Evolutionary conservation across 2,329 filamentous ascomycete species (phyloP).

Genomic region (Venturia nashicola): DNA sequence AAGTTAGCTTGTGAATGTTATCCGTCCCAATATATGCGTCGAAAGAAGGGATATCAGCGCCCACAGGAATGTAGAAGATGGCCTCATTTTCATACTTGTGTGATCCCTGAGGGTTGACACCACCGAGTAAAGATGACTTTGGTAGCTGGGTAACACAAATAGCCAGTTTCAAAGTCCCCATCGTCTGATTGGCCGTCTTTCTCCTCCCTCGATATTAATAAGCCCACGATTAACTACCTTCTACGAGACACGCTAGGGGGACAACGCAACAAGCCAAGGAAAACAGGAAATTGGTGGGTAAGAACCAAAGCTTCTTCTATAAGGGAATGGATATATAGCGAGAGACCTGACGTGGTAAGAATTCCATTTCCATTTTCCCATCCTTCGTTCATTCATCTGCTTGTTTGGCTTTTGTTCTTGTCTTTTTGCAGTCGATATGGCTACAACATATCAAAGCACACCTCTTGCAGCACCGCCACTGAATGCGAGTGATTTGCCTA

Average conservation of each 20-base stretch:
- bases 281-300: neutral
- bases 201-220: neutral
- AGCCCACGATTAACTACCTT: neutral
- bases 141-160: too few species aligned
- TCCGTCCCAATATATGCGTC: too few species aligned
- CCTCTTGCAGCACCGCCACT: neutral
- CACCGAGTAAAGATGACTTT: too few species aligned
- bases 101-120: too few species aligned
- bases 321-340: neutral
- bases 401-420: too few species aligned
- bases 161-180: too few species aligned
- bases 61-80: too few species aligned
- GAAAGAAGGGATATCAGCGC: too few species aligned
- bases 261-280: neutral
- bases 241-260: neutral
- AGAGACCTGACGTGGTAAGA: neutral
- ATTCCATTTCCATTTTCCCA: neutral
- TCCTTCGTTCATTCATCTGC: too few species aligned
- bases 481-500: neutral
- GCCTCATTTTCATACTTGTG: too few species aligned
- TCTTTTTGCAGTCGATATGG: neutral
- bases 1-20: too few species aligned
- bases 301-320: neutral
- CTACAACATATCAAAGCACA: neutral
- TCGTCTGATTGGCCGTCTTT: neutral